Percentiles rank a stretch among this genome's conserved stretches.
Conservation (phyloP, 495 filamentous ascomycete species). For the Aspergillus heteromorphus region DNA sequence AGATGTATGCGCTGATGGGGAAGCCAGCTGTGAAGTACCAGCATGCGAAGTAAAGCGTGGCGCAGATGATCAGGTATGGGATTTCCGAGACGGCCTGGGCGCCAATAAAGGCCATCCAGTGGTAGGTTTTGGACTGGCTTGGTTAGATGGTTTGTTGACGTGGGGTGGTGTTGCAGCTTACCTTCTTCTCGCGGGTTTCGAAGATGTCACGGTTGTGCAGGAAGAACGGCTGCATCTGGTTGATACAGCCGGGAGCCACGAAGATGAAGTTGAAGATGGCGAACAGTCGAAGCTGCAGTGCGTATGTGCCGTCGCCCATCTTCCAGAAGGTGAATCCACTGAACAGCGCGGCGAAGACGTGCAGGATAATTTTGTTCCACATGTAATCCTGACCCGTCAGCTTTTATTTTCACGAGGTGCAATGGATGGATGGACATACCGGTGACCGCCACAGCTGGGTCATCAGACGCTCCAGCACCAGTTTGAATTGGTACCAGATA, state of each 20-base stretch:
- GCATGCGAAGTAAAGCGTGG: slow-evolving; percentile 52
- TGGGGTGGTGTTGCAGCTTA: slow-evolving; percentile 56
- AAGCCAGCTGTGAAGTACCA: slow-evolving; percentile 58
- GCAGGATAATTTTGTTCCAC: slow-evolving; percentile 40
- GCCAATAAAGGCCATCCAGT: slow-evolving; percentile 41
- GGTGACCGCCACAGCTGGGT: slow-evolving; percentile 77
- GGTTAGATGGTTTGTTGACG: slow-evolving; percentile 48
- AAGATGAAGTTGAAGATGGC: slow-evolving; percentile 72
- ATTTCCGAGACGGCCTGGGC: slow-evolving; percentile 52
- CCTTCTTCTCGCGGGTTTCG: slow-evolving; percentile 68
- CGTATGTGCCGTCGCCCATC: slow-evolving; percentile 35
- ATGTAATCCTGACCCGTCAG: slow-evolving; percentile 31
- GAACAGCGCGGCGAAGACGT: slow-evolving; percentile 36
- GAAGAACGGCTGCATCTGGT: slow-evolving; percentile 85
- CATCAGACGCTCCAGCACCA: slow-evolving; percentile 59
- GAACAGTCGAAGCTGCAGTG: slow-evolving; percentile 34
- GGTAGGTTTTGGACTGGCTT: slow-evolving; percentile 56
- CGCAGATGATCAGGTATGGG: slow-evolving; percentile 53
- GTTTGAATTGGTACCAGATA: slow-evolving; percentile 43
- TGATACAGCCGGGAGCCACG: slow-evolving; percentile 74
- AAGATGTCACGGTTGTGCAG: slow-evolving; percentile 70
- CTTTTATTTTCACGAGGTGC: slow-evolving; percentile 27
- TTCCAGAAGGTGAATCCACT: slow-evolving; percentile 45
- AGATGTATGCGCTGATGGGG: slow-evolving; percentile 33
- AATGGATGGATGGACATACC: slow-evolving; percentile 57